Base-by-base conservation (phyloP, 306 rosid species). In the Inga leiocalycina region DNA sequence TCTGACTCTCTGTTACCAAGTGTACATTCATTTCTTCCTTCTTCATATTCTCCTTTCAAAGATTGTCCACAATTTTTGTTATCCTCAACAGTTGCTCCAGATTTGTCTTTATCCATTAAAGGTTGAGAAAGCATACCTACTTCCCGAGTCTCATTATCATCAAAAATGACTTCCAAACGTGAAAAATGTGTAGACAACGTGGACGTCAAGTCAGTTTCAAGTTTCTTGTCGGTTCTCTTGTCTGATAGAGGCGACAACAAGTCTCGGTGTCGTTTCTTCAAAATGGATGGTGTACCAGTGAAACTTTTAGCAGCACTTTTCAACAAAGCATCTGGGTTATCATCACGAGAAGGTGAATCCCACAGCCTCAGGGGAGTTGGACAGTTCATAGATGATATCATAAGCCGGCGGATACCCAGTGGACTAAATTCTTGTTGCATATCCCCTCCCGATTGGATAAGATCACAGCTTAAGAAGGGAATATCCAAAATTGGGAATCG, bases 341-440 rank as follows among this genome's bases (percentile, higher is more conserved):
- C 81, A 82, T 85, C 91, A 8, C 75, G 91, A 80, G 91, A 82
- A 75, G 98, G 99, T 3, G 99, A 92, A 76, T 94, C 97, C 98
- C 98, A 97, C 83, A 93, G 80, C 90, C 94, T 94, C 82, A 89
- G 93, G 79, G 99, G 99, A 77, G 98, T 90, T 45, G 91, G 94
- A 80, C 95, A 91, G 87, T 92, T 94, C 93, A 89, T 88, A 75
- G 99, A 92, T 74, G 98, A 86, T 93, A 94, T 91, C 97, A 91
- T 90, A 65, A 97, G 90, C 87, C 92, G 98, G 75, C 99, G 98
- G 77, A 97, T 97, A 74, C 99, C 99, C 4, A 97, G 90, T 19
- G 99, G 99, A 85, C 99, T 97, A 80, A 92, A 97, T 67, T 97
- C 99, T 89, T 97, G 99, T 85, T 91, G 99, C 91, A 90, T 90